phyloP scores from a whole-genome alignment of 345 rosid genomes.

The Toxicodendron radicans region DNA sequence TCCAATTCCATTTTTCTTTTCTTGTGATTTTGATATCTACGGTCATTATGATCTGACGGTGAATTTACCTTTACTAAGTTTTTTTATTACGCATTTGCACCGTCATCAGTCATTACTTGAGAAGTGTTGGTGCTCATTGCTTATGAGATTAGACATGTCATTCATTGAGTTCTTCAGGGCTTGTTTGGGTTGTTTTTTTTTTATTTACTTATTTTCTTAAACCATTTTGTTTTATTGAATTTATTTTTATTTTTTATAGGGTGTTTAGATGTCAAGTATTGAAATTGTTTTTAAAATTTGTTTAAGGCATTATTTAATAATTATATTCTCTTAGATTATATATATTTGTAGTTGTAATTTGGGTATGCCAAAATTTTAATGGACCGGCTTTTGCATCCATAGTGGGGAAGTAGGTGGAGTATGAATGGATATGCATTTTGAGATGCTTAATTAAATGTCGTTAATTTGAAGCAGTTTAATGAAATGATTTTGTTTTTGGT shows the following conservation, averaged over 20 bases:
- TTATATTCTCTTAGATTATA: too few species aligned
- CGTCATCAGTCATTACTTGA: background rate
- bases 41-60: constrained; percentile 42
- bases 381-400: too few species aligned
- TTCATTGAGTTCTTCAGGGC: constrained; percentile 23
- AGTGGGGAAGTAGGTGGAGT: too few species aligned
- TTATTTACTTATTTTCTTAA: too few species aligned
- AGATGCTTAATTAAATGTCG: background rate
- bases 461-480: background rate
- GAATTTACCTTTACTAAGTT: background rate
- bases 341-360: too few species aligned
- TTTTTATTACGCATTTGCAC: constrained; percentile 1
- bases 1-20: background rate
- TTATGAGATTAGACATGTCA: background rate
- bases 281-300: background rate
- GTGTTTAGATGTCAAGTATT: too few species aligned
- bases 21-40: constrained; percentile 7
- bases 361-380: too few species aligned
- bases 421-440: too few species aligned
- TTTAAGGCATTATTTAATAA: too few species aligned
- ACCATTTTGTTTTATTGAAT: background rate
- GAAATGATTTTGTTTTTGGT: background rate
- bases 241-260: too few species aligned
- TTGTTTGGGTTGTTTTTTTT: background rate
- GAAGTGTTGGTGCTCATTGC: background rate